Evolutionary conservation across 2,329 filamentous ascomycete genomes (phyloP).

Genomic region (Colletotrichum coccodes): DNA sequence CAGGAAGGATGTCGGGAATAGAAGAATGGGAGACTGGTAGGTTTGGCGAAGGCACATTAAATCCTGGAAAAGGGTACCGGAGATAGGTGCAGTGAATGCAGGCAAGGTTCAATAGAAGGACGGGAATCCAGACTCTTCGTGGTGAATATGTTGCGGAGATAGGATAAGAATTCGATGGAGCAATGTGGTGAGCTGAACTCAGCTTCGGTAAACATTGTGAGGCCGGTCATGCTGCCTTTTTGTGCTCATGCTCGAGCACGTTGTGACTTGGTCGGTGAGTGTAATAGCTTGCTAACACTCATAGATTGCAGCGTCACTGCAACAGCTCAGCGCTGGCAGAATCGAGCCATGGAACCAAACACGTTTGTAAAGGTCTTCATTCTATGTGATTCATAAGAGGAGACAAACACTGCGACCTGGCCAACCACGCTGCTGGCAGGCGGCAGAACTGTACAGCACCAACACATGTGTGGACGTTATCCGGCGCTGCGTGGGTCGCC

Average conservation of each 20-base stretch:
- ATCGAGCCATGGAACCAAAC: no score
- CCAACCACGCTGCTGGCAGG: background rate
- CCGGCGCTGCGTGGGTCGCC: no score
- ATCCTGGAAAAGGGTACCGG: background rate
- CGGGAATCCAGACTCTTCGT: background rate
- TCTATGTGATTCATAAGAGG: background rate
- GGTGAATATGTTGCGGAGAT: conserved; percentile 4
- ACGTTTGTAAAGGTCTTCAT: background rate
- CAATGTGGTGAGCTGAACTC: background rate
- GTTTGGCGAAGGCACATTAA: background rate
- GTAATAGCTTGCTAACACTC: background rate
- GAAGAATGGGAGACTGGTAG: background rate
- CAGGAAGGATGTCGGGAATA: background rate
- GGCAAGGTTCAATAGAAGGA: background rate
- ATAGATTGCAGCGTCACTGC: no score
- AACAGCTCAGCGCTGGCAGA: no score
- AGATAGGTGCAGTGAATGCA: background rate
- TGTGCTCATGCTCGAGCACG: background rate
- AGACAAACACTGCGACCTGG: background rate
- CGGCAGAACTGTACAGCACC: background rate
- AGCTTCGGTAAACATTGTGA: background rate
- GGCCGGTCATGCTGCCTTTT: background rate
- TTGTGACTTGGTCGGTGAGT: background rate
- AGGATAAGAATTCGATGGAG: background rate
- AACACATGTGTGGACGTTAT: no score